Base-by-base conservation (phyloP, 331 rosid genomes). In the Rhamnella rubrinervis region DNA sequence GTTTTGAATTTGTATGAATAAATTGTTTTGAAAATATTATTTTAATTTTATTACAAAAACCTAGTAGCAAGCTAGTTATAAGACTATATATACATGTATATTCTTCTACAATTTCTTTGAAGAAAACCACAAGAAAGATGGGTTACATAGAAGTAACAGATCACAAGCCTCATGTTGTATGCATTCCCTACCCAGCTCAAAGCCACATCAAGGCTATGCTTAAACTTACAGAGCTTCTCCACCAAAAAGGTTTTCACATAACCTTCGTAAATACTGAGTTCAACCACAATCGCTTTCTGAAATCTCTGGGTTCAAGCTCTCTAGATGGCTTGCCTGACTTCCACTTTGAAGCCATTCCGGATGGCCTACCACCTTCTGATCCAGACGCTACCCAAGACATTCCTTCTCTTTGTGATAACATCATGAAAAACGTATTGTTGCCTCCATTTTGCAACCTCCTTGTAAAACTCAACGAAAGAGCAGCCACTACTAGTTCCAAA, bases 151-250 rank as follows among this genome's bases (percentile, higher is more conserved):
- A 13, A 4, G 37, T 1, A 14, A 15, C 0, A 1, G 16, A 39
- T 38, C 16, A 17, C 0, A 80, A 74, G 37, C 87, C 91, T 1
- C 93, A 87, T 68, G 92, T 82, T 2, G 80, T 89, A 25, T 89
- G 87, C 47, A 55, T 87, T 6, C 92, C 93, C 5, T 44, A 44
- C 49, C 49, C 49, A 44, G 4, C 49, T 4, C 49, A 44, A 44
- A 44, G 49, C 49, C 96, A 87, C 73, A 75, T 83, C 53, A 89
- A 66, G 63, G 89, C 89, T 15, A 83, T 85, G 91, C 80, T 87
- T 0, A 85, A 87, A 31, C 55, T 89, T 11, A 87, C 93, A 21
- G 85, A 87, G 39, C 81, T 89, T 17, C 93, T 89, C 41, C 82
- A 87, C 70, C 59, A 65, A 3, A 65, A 23, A 65, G 70, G 70